Percentiles rank a stretch among this genome's conserved stretches.
These are phyloP conservation scores for Gaertneriomyces sp. DNA, from an alignment of 192 early-diverging fungal genomes.

Conservation along the genomic window DNA sequence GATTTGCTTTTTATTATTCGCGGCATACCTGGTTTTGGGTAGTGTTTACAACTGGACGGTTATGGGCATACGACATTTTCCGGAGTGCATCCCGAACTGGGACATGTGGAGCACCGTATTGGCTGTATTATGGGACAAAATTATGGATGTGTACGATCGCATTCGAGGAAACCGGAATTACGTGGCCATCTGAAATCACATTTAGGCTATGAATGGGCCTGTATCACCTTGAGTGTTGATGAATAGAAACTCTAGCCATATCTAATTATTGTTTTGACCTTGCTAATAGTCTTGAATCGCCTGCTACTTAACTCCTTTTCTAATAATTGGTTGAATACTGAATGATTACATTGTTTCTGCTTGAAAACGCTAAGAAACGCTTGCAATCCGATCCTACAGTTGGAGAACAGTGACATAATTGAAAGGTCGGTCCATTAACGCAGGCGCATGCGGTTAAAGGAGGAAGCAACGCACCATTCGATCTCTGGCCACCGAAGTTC, in stretches of 20 bases:
- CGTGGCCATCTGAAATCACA: background rate
- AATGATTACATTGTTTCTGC: slow-evolving; percentile 41
- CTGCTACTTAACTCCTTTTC: background rate
- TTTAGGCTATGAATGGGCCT: background rate
- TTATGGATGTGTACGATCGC: no score
- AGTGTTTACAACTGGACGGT: slow-evolving; percentile 20
- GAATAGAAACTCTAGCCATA: background rate
- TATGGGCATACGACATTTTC: slow-evolving; percentile 17
- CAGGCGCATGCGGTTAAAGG: background rate
- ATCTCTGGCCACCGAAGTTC: slow-evolving; percentile 2
- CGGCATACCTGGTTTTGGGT: slow-evolving; percentile 16
- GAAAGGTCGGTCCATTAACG: background rate
- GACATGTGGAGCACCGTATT: slow-evolving; percentile 15
- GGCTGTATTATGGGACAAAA: slow-evolving; percentile 7
- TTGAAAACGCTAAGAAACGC: slow-evolving; percentile 44
- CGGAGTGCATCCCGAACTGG: slow-evolving; percentile 23
- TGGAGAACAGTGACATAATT: background rate
- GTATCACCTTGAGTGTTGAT: background rate
- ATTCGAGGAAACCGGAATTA: background rate
- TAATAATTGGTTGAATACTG: background rate
- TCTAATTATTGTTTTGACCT: background rate
- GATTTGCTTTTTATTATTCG: slow-evolving; percentile 5
- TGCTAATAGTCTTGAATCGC: background rate
- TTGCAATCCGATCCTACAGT: slow-evolving; percentile 46
- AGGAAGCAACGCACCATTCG: slow-evolving; percentile 19